These are phyloP conservation scores for Gracilaria vermiculophylla DNA, from an alignment of 23 red algal species.

Conservation along the genomic window DNA sequence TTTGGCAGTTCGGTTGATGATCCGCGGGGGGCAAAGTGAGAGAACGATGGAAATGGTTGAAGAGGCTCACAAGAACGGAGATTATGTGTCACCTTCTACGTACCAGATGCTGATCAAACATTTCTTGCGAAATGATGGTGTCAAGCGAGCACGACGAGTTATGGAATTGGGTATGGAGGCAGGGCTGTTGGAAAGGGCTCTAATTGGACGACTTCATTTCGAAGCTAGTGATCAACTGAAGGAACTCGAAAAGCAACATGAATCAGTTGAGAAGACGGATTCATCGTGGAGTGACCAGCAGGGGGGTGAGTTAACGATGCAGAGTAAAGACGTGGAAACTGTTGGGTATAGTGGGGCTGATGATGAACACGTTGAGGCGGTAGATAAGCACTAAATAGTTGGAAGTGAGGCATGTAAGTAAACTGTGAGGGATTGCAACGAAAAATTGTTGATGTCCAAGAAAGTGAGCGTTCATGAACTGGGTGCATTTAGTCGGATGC, in stretches of 20 bases:
- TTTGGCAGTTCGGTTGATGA: conserved; percentile 27
- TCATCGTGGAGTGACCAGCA: not conserved
- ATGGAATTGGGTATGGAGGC: conserved; percentile 9
- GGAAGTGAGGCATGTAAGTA: not conserved
- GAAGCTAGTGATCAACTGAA: not conserved
- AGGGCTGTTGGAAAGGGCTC: not conserved
- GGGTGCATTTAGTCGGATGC: not conserved
- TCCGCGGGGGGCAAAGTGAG: conserved; percentile 20
- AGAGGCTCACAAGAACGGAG: conserved; percentile 21
- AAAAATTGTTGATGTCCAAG: not conserved
- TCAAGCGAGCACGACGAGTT: not conserved
- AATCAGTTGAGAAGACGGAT: not conserved
- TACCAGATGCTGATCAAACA: conserved; percentile 48
- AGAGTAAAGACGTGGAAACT: not conserved
- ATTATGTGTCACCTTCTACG: not conserved
- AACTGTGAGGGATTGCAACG: not conserved
- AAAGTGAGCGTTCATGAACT: not conserved
- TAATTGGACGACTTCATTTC: conserved; percentile 39
- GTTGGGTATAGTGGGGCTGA: not conserved
- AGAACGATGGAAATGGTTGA: not conserved
- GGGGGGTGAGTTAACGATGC: not conserved
- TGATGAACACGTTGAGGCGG: not conserved
- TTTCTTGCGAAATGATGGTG: not conserved
- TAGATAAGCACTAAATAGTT: not conserved
- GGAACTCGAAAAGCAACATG: not conserved